Evolutionary conservation across 495 filamentous ascomycete genomes (phyloP).

Genomic region (Penicillium ucsense): DNA sequence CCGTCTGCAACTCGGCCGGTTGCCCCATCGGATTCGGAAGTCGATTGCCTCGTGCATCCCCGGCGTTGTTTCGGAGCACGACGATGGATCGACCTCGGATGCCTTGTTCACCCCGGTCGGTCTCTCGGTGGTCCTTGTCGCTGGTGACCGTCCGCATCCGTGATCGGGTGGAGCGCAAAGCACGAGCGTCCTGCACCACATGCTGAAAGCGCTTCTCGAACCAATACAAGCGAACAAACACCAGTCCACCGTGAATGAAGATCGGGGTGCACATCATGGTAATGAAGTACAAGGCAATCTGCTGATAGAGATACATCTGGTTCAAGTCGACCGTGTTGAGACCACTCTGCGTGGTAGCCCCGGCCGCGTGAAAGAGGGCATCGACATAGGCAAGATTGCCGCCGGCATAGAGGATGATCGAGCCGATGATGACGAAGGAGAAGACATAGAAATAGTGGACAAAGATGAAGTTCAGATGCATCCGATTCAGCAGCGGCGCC

Average conservation of each 20-base stretch:
- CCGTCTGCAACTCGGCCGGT: constrained; percentile 11
- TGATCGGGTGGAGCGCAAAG: constrained; percentile 44
- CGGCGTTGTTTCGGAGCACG: constrained; percentile 50
- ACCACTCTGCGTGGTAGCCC: constrained; percentile 81
- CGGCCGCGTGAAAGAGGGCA: constrained; percentile 74
- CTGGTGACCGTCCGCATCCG: constrained; percentile 48
- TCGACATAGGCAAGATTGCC: constrained; percentile 68
- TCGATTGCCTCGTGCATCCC: constrained; percentile 19
- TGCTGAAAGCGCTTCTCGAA: constrained; percentile 90
- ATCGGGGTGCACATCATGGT: constrained; percentile 79
- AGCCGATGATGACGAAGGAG: constrained; percentile 54
- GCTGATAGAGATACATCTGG: constrained; percentile 64
- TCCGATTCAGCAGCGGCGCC: constrained; percentile 30
- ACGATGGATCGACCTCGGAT: constrained; percentile 64
- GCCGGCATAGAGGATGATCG: constrained; percentile 61
- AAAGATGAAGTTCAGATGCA: constrained; percentile 76
- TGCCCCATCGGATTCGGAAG: constrained; percentile 11
- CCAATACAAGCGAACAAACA: constrained; percentile 91
- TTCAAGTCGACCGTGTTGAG: constrained; percentile 84
- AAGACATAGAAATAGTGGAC: constrained; percentile 83
- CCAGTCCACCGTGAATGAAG: constrained; percentile 76
- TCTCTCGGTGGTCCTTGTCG: constrained; percentile 34
- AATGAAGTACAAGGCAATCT: constrained; percentile 59
- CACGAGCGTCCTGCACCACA: constrained; percentile 53
- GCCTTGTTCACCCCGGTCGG: constrained; percentile 50